phyloP scores from a whole-genome alignment of 1,284 basidiomycete genomes.

The Cutaneotrichosporon curvatum region DNA sequence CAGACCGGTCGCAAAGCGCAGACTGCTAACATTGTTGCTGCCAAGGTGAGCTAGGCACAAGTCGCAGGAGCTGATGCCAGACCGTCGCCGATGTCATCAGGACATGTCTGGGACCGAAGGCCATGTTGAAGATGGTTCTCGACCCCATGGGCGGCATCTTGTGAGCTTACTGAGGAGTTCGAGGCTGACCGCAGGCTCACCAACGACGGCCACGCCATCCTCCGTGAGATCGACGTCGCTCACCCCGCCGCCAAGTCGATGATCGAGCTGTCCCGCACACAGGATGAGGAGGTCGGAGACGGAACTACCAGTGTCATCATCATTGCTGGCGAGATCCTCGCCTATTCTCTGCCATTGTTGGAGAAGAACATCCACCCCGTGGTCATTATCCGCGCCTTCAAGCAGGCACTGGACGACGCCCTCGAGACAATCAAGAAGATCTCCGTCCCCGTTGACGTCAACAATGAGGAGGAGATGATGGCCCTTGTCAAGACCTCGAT shows the following conservation, averaged over 20 bases:
- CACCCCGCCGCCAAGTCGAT: slow-evolving; percentile 99
- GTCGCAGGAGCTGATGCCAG: slow-evolving; percentile 46
- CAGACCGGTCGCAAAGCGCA: slow-evolving; percentile 93
- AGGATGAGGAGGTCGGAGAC: slow-evolving; percentile 98
- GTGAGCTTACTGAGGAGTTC: slow-evolving; percentile 49
- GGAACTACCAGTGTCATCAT: slow-evolving; percentile 98
- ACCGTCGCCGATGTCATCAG: slow-evolving; percentile 98
- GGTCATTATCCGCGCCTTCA: slow-evolving; percentile 96
- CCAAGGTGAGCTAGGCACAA: slow-evolving; percentile 59
- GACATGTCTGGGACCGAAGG: slow-evolving; percentile 93
- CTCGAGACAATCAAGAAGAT: slow-evolving; percentile 69
- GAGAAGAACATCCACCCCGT: slow-evolving; percentile 97
- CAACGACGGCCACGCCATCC: slow-evolving; percentile 95
- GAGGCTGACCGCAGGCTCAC: slow-evolving; percentile 59
- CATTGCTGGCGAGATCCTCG: slow-evolving; percentile 41
- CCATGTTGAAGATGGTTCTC: slow-evolving; percentile 99
- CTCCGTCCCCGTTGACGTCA: slow-evolving; percentile 82
- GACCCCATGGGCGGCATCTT: slow-evolving; percentile 96
- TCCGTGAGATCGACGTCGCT: slow-evolving; percentile 95
- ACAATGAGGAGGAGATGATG: slow-evolving; percentile 86
- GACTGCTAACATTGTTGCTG: slow-evolving; percentile 93
- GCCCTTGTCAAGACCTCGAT: slow-evolving; percentile 96
- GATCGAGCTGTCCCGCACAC: slow-evolving; percentile 93
- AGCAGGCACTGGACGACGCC: slow-evolving; percentile 85
- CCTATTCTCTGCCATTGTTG: slow-evolving; percentile 54